phyloP scores from a whole-genome alignment of 2,329 filamentous ascomycete genomes.

The Coccinonectria pachysandricola region DNA sequence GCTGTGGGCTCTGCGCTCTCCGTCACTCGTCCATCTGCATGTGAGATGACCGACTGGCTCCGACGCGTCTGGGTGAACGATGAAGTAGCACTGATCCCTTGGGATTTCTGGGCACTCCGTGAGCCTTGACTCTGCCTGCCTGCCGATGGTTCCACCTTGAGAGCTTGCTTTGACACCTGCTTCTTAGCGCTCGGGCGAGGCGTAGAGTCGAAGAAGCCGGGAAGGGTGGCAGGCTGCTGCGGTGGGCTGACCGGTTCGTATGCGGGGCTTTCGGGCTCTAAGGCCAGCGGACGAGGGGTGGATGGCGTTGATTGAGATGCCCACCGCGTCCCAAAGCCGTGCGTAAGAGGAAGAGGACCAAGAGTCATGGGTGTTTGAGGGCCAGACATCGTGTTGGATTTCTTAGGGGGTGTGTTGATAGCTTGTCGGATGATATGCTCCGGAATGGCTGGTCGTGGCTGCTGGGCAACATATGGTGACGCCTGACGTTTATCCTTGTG shows the following conservation, averaged over 20 bases:
- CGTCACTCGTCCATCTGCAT: constrained; percentile 36
- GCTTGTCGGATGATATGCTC: constrained; percentile 32
- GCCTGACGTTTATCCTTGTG: constrained; percentile 20
- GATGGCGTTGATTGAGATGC: constrained; percentile 45
- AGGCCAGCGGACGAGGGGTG: constrained; percentile 36
- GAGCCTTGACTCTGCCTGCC: constrained; percentile 25
- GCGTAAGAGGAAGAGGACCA: constrained; percentile 19
- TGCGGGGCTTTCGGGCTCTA: constrained; percentile 39
- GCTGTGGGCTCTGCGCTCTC: constrained; percentile 29
- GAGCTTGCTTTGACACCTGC: constrained; percentile 21
- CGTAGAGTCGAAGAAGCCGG: constrained; percentile 21
- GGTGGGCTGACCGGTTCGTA: constrained; percentile 51
- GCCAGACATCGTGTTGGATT: constrained; percentile 20
- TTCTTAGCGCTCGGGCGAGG: constrained; percentile 22
- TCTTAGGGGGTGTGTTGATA: constrained; percentile 24
- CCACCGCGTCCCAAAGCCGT: constrained; percentile 48
- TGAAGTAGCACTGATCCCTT: constrained; percentile 25
- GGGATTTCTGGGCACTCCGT: constrained; percentile 25
- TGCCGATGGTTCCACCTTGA: constrained; percentile 13
- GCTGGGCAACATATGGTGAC: constrained; percentile 22
- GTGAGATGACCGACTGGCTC: constrained; percentile 36
- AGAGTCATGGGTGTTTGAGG: constrained; percentile 27
- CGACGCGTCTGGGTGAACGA: constrained; percentile 26
- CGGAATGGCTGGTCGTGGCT: constrained; percentile 28
- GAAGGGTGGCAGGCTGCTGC: constrained; percentile 26